Evolutionary conservation across 1,284 basidiomycete species (phyloP), one percentile per base, ranked within the genome.

Genomic region (Leccinum angustisporum): DNA sequence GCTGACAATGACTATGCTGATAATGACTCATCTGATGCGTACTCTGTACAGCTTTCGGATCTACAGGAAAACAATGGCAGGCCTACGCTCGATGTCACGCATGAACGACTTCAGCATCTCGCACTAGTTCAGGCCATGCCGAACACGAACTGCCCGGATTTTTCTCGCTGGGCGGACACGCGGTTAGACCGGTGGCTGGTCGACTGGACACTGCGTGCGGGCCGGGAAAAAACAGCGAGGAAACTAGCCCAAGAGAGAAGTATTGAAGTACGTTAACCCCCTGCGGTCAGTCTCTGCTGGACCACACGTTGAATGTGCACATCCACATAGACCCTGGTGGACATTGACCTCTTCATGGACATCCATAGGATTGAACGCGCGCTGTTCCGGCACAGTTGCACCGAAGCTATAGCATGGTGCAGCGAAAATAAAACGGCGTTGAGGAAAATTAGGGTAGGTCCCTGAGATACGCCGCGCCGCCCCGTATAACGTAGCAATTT

Each of bases 351-450:
- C 46, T 98, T 98, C 75, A 86, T 86, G 61, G 95, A 98, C 67
- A 91, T 98, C 53, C 83, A 82, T 34, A 83, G 88, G 59, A 95
- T 98, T 65, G 95, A 98, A 75, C 80, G 83, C 6, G 94, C 93
- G 0, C 81, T 99, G 18, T 77, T 80, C 16, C 78, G 79, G 56
- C 87, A 93, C 66, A 91, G 91, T 70, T 95, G 94, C 68, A 80
- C 88, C 1, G 91, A 95, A 74, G 97, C 96, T 5, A 80, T 99
- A 51, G 84, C 87, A 14, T 99, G 97, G 97, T 98, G 96, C 70
- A 94, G 86, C 62, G 97, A 99, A 81, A 98, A 99, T 78, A 93
- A 97, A 75, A 85, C 87, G 33, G 90, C 92, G 8, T 82, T 99
- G 60, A 88, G 94, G 62, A 98, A 98, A 80, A 86, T 90, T 70